Conservation (phyloP, 345 rosid species). For the Brassica rapa region DNA sequence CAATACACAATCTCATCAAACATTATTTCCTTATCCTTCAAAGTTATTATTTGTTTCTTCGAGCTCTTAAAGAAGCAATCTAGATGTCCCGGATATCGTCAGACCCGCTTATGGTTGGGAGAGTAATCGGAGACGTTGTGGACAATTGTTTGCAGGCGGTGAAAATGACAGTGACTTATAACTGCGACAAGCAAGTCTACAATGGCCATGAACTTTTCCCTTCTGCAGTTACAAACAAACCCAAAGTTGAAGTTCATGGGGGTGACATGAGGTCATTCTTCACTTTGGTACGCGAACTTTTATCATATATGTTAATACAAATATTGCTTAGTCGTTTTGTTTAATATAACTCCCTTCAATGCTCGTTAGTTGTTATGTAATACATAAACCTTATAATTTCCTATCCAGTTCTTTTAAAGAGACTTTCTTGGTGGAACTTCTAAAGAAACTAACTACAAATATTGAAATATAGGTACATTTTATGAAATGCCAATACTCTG, state of each 20-base stretch:
- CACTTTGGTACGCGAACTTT: slow-evolving; percentile 71
- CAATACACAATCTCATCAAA: slow-evolving; percentile 1
- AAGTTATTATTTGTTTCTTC: slow-evolving; percentile 13
- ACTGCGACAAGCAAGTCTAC: slow-evolving; percentile 68
- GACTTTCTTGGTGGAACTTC: neutral
- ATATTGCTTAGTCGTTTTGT: neutral
- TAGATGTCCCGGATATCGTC: slow-evolving; percentile 53
- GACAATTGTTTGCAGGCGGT: slow-evolving; percentile 61
- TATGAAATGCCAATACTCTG: neutral
- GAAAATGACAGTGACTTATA: slow-evolving; percentile 69
- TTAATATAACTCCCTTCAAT: neutral
- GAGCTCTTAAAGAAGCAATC: slow-evolving; percentile 7
- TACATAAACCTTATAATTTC: neutral
- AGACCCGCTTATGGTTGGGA: slow-evolving; percentile 84
- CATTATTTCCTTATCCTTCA: neutral
- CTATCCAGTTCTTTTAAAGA: neutral
- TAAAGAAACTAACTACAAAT: neutral
- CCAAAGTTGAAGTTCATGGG: slow-evolving; percentile 91
- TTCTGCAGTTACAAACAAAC: slow-evolving; percentile 66
- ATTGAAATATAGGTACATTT: neutral
- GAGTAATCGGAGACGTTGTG: slow-evolving; percentile 89
- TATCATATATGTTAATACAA: neutral
- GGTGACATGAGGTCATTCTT: slow-evolving; percentile 91
- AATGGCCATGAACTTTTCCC: slow-evolving; percentile 88
- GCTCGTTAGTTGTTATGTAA: neutral